Percentiles rank a stretch among this genome's conserved stretches.
Conservation (phyloP, 2,329 filamentous ascomycete genomes). For the Stagonosporopsis chrysanthemi region DNA sequence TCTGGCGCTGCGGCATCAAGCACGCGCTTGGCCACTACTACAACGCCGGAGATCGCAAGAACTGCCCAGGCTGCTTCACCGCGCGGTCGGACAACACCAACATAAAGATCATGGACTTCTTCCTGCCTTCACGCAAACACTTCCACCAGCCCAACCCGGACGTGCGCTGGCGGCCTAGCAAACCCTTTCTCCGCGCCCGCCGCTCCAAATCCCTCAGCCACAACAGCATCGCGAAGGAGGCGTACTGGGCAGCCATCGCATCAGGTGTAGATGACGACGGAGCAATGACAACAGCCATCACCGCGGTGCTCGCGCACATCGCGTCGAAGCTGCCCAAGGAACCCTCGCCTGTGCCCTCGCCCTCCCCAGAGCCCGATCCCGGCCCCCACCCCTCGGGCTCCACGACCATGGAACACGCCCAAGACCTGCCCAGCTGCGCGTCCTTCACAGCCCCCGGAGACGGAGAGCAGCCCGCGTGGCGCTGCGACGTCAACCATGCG, state of each 20-base stretch:
- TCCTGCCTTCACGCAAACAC: constrained; percentile 28
- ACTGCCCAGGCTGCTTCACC: constrained; percentile 34
- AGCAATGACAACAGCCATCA: constrained; percentile 23
- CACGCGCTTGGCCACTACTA: constrained; percentile 40
- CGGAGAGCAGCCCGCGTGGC: constrained; percentile 33
- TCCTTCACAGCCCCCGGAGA: constrained; percentile 23
- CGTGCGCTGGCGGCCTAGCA: constrained; percentile 31
- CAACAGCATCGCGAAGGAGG: constrained; percentile 37
- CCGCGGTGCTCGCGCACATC: constrained; percentile 24
- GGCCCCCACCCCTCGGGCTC: constrained; percentile 38
- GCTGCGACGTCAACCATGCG: constrained; percentile 39
- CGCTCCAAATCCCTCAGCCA: constrained; percentile 23
- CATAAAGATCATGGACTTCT: constrained; percentile 36
- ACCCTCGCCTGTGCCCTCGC: constrained; percentile 22
- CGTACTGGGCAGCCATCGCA: constrained; percentile 29
- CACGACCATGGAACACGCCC: constrained; percentile 36
- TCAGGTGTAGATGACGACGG: constrained; percentile 17
- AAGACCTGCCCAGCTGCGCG: constrained; percentile 27
- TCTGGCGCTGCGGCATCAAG: constrained; percentile 38
- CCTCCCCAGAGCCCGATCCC: constrained; percentile 23
- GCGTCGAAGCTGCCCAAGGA: constrained; percentile 18
- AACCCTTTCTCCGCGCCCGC: constrained; percentile 10
- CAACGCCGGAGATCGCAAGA: constrained; percentile 37
- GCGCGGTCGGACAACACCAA: constrained; percentile 21
- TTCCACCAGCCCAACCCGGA: constrained; percentile 27